Evolutionary conservation across 2,329 filamentous ascomycete species (phyloP).

Genomic region (Aspergillus sp.): DNA sequence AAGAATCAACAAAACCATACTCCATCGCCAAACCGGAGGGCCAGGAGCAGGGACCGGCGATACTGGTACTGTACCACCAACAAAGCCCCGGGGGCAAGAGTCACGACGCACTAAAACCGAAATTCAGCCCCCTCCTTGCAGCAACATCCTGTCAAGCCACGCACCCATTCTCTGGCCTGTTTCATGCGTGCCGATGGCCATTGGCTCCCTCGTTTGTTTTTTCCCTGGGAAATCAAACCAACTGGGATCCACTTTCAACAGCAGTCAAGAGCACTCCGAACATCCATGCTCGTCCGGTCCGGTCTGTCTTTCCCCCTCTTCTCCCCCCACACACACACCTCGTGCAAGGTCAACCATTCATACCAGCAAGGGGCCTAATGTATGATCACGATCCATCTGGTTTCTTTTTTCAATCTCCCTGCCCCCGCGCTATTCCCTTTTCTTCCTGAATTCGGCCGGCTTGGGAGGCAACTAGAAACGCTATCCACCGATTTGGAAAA

Average conservation of each 20-base stretch:
- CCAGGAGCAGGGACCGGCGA: neutral
- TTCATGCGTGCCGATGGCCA: neutral
- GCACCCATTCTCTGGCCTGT: neutral
- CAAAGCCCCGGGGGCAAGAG: neutral
- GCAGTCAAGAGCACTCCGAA: neutral
- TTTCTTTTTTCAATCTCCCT: neutral
- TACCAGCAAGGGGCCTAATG: slow-evolving; percentile 2
- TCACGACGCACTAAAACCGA: neutral
- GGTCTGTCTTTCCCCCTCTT: slow-evolving; percentile 1
- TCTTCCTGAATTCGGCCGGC: slow-evolving; percentile 4
- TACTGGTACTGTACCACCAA: slow-evolving; percentile 2
- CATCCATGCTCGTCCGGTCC: slow-evolving; percentile 1
- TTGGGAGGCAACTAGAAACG: neutral
- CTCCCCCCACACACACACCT: neutral
- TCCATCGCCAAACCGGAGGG: no score
- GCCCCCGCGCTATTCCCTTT: neutral
- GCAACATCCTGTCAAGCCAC: slow-evolving; percentile 10
- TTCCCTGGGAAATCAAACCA: neutral
- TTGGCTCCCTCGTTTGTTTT: neutral
- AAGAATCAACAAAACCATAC: neutral
- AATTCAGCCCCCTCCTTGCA: slow-evolving; percentile 10
- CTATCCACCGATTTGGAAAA: slow-evolving; percentile 5
- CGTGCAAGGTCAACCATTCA: slow-evolving; percentile 4
- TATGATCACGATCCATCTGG: slow-evolving; percentile 1
- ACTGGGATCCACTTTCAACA: neutral